A percentile compares a stretch with the other conserved stretches of the same genome.
These are phyloP conservation scores for Mycena rebaudengoi DNA, from an alignment of 768 basidiomycete genomes.

Conservation along the genomic window DNA sequence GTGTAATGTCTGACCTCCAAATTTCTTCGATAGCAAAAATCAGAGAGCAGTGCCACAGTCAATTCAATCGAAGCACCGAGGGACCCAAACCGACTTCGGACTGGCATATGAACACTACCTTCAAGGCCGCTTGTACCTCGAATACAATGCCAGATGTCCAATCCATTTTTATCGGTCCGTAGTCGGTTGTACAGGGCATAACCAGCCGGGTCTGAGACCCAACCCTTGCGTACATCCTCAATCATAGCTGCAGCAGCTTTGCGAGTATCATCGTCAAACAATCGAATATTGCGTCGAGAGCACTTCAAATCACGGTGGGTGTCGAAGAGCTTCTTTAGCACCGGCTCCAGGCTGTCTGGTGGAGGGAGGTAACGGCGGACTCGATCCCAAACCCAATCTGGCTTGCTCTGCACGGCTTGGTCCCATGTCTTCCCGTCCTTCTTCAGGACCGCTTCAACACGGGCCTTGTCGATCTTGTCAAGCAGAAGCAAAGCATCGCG, in stretches of 20 bases:
- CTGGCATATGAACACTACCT: constrained; percentile 31
- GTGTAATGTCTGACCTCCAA: no score
- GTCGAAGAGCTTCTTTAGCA: constrained; percentile 29
- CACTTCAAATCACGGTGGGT: constrained; percentile 7
- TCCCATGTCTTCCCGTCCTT: constrained; percentile 17
- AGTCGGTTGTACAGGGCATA: constrained; percentile 21
- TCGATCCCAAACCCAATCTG: constrained; percentile 8
- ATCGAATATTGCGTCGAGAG: neutral
- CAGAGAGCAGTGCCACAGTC: constrained; percentile 28
- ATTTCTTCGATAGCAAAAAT: constrained; percentile 28
- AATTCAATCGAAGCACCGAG: constrained; percentile 31
- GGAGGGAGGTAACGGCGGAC: constrained; percentile 24
- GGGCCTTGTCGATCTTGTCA: constrained; percentile 23
- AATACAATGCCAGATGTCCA: constrained; percentile 22
- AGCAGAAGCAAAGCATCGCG: constrained; percentile 29
- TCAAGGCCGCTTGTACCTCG: constrained; percentile 35
- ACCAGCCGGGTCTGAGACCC: constrained; percentile 27
- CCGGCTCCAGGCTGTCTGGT: constrained; percentile 16
- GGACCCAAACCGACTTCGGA: constrained; percentile 30
- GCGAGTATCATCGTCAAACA: constrained; percentile 3
- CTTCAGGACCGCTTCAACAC: constrained; percentile 4
- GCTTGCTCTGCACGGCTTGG: neutral
- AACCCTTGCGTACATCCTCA: constrained; percentile 21
- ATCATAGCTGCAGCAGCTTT: constrained; percentile 21
- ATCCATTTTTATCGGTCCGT: constrained; percentile 27